These are phyloP conservation scores for Schizophyllum commune DNA, from an alignment of 1,284 basidiomycete species.

Conservation along the genomic window DNA sequence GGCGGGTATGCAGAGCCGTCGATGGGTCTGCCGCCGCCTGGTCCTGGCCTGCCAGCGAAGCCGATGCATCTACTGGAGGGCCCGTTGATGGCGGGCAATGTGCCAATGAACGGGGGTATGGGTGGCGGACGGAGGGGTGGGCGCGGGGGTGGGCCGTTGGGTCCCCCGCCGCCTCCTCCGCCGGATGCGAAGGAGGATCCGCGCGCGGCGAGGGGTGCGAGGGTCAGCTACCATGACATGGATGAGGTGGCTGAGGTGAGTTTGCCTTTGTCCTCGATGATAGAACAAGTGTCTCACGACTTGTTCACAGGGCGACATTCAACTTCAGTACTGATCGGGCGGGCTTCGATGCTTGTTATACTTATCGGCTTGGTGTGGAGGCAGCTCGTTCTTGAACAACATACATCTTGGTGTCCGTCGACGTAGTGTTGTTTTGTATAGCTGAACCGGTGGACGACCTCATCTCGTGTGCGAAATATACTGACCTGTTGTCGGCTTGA, in stretches of 20 bases:
- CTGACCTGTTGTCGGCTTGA: too few species aligned
- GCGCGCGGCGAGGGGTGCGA: slow-evolving; percentile 72
- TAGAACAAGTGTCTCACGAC: too few species aligned
- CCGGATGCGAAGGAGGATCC: slow-evolving; percentile 83
- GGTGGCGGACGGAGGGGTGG: slow-evolving; percentile 23
- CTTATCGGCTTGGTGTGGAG: too few species aligned
- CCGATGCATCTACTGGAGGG: slow-evolving; percentile 55
- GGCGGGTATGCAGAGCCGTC: slow-evolving; percentile 60
- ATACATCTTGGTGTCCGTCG: too few species aligned
- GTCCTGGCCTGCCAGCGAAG: slow-evolving; percentile 70
- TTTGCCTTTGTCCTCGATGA: slow-evolving; percentile 12
- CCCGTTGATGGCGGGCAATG: slow-evolving; percentile 40
- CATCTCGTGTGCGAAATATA: too few species aligned
- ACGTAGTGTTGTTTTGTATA: too few species aligned
- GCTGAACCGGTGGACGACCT: too few species aligned
- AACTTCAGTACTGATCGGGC: not conserved
- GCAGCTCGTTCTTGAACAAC: too few species aligned
- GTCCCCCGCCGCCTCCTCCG: slow-evolving; percentile 65
- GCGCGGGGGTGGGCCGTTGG: slow-evolving; percentile 27
- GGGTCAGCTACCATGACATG: slow-evolving; percentile 84
- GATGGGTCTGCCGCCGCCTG: slow-evolving; percentile 38
- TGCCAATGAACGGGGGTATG: slow-evolving; percentile 21
- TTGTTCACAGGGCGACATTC: not conserved
- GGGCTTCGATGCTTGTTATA: not conserved
- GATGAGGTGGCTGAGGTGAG: slow-evolving; percentile 71